phyloP scores from a whole-genome alignment of 2,329 filamentous ascomycete genomes.

The Fonsecaea nubica region DNA sequence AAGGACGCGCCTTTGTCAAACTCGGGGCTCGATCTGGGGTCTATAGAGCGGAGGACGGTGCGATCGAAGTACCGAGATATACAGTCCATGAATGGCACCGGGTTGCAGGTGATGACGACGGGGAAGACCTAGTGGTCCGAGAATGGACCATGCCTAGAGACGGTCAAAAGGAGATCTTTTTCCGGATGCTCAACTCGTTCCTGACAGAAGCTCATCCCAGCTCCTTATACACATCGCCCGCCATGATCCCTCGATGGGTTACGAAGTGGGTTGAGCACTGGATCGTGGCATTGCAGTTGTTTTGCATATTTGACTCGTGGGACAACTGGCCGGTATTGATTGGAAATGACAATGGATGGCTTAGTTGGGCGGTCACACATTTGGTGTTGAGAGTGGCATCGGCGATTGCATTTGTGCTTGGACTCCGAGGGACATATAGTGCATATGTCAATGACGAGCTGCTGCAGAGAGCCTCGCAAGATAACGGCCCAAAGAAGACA shows the following conservation, averaged over 20 bases:
- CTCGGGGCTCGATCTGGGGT: constrained; percentile 20
- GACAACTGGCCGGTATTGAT: constrained; percentile 33
- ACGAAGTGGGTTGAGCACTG: constrained; percentile 23
- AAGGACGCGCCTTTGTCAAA: constrained; percentile 45
- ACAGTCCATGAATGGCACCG: constrained; percentile 58
- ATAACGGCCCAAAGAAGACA: constrained; percentile 1
- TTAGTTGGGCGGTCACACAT: constrained; percentile 32
- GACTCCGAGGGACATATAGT: constrained; percentile 25
- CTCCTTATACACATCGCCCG: constrained; percentile 20
- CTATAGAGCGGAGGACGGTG: constrained; percentile 28
- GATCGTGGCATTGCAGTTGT: constrained; percentile 30
- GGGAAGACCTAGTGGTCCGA: constrained; percentile 51
- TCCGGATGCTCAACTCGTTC: constrained; percentile 56
- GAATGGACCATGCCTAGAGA: constrained; percentile 58
- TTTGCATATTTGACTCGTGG: constrained; percentile 28
- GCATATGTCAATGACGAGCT: constrained; percentile 25
- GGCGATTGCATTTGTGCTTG: constrained; percentile 21
- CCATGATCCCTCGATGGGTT: constrained; percentile 11
- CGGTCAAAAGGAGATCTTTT: constrained; percentile 56
- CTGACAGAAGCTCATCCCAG: constrained; percentile 31
- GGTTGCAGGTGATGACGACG: constrained; percentile 35
- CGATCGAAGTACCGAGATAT: constrained; percentile 45
- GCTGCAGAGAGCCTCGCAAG: background rate
- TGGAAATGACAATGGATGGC: constrained; percentile 25
- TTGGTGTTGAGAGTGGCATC: constrained; percentile 18